Percentiles rank a stretch among this genome's conserved stretches.
phyloP scores from a whole-genome alignment of 352 stramenopile species.

The Saprolegnia parasitica region DNA sequence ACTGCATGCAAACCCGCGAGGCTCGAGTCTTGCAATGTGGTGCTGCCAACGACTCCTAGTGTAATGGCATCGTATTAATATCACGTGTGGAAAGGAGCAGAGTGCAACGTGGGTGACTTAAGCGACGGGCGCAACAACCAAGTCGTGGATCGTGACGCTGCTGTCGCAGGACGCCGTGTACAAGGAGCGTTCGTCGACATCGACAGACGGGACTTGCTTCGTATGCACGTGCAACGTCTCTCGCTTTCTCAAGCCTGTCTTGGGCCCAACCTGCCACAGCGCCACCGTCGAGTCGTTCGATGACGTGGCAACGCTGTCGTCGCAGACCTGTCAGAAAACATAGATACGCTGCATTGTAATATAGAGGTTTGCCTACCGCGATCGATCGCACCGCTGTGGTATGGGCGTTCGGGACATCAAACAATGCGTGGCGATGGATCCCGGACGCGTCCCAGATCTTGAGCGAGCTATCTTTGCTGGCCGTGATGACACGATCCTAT shows the following conservation, averaged over 20 bases:
- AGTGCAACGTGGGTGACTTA: too few relatives aligned
- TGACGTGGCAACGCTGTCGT: constrained; percentile 14
- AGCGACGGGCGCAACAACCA: not conserved
- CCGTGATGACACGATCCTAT: constrained; percentile 12
- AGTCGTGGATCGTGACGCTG: constrained; percentile 24
- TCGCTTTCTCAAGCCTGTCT: not conserved
- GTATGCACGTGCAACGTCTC: constrained; percentile 6
- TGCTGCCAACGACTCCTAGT: too few relatives aligned
- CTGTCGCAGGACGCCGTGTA: constrained; percentile 24
- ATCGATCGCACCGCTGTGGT: constrained; percentile 13
- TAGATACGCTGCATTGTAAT: not conserved
- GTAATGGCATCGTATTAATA: too few relatives aligned
- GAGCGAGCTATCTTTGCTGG: constrained; percentile 22
- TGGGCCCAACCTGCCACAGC: not conserved
- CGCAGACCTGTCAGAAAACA: constrained; percentile 6
- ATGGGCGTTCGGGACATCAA: constrained; percentile 1
- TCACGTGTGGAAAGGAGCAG: too few relatives aligned
- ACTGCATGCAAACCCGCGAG: too few relatives aligned
- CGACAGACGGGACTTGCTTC: constrained; percentile 22
- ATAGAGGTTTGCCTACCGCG: not conserved
- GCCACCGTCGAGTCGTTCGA: constrained; percentile 24
- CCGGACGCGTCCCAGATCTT: constrained; percentile 16
- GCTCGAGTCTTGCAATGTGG: too few relatives aligned
- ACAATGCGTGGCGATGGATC: not conserved
- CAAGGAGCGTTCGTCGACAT: constrained; percentile 19